These are phyloP conservation scores for Auriculariales sp. DNA, from an alignment of 768 basidiomycete genomes.

Conservation along the genomic window DNA sequence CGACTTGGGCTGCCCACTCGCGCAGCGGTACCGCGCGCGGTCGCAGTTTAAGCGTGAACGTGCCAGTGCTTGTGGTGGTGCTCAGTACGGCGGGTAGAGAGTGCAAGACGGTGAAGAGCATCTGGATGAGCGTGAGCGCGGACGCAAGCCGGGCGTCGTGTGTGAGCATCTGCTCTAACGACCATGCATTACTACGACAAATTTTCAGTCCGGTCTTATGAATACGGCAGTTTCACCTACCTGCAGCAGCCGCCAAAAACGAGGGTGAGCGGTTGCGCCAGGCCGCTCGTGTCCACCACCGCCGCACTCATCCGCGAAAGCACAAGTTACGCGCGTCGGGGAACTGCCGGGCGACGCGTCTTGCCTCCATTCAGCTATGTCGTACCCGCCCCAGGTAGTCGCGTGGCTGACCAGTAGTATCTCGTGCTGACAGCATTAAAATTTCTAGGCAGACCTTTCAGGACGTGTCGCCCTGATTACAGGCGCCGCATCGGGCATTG, in stretches of 20 bases:
- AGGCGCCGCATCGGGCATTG: neutral
- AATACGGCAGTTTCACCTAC: slow-evolving; percentile 25
- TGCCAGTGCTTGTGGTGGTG: slow-evolving; percentile 15
- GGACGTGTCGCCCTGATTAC: neutral
- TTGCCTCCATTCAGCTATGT: no score
- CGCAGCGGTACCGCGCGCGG: slow-evolving; percentile 51
- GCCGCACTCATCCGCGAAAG: no score
- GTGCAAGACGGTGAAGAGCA: slow-evolving; percentile 59
- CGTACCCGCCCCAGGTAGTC: no score
- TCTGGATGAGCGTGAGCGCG: slow-evolving; percentile 73
- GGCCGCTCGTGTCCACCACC: neutral
- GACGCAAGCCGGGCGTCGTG: slow-evolving; percentile 58
- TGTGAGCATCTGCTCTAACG: slow-evolving; percentile 59
- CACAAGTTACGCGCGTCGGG: no score
- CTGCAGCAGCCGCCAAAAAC: slow-evolving; percentile 78
- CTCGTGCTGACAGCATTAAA: no score
- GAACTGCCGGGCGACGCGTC: no score
- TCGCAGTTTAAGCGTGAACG: slow-evolving; percentile 29
- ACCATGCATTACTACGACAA: slow-evolving; percentile 50
- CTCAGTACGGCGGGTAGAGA: slow-evolving; percentile 48
- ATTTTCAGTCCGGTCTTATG: slow-evolving; percentile 5
- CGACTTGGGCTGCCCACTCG: slow-evolving; percentile 58
- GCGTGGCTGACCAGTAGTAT: no score
- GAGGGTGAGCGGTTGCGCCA: slow-evolving; percentile 31
- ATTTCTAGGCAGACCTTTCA: neutral